Evolutionary conservation across 306 rosid species (phyloP).

Genomic region (Citrullus amarus): DNA sequence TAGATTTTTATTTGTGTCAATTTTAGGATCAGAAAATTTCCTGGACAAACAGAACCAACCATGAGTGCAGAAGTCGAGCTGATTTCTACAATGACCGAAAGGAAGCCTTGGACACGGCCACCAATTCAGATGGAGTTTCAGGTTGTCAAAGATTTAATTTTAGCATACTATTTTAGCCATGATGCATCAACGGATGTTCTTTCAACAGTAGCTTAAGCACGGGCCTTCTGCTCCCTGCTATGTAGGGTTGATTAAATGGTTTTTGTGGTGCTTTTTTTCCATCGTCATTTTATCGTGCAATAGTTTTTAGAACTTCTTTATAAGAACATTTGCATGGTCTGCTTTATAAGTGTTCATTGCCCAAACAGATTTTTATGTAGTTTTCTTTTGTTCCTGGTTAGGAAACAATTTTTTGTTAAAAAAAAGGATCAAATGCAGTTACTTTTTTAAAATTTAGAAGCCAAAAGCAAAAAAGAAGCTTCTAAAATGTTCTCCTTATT

Average conservation of each 20-base stretch:
- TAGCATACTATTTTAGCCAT: neutral
- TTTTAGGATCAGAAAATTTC: slow-evolving; percentile 78
- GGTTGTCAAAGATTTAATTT: slow-evolving; percentile 30
- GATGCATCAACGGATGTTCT: neutral
- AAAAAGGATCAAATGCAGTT: neutral
- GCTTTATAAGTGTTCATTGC: neutral
- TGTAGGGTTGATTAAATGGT: neutral
- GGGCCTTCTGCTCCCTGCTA: neutral
- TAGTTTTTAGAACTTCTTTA: neutral
- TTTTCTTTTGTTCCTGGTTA: neutral
- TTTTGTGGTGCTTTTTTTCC: neutral
- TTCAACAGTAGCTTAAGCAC: neutral
- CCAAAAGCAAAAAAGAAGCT: neutral
- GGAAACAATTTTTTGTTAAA: neutral
- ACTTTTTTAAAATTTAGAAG: neutral
- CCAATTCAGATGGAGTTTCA: slow-evolving; percentile 99
- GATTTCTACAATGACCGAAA: slow-evolving; percentile 86
- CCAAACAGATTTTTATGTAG: neutral
- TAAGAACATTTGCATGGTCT: neutral
- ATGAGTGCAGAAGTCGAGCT: slow-evolving; percentile 98
- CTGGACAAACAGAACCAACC: slow-evolving; percentile 95
- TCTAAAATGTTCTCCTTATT: neutral
- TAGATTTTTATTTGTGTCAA: neutral
- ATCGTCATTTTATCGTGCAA: neutral
- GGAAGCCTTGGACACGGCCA: slow-evolving; percentile 91